Evolutionary conservation across 1,139 yeast genomes (phyloP).

Genomic region (Yamadazyma blattariae): DNA sequence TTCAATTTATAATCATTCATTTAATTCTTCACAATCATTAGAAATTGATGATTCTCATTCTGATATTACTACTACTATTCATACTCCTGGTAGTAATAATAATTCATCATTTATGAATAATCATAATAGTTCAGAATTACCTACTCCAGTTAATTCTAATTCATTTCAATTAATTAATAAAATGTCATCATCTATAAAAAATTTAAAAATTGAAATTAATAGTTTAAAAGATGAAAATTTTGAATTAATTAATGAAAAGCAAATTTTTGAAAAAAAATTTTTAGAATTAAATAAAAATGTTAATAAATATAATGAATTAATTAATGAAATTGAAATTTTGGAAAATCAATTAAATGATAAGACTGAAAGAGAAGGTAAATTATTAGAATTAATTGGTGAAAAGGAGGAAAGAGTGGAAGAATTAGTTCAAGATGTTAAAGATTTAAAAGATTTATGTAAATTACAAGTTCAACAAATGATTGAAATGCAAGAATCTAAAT

Average conservation of each 20-base stretch:
- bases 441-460: conserved; percentile 76
- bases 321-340: conserved; percentile 46
- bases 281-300: conserved; percentile 24
- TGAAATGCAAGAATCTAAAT: conserved; percentile 47
- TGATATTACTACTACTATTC: conserved; percentile 5
- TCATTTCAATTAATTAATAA: conserved; percentile 63
- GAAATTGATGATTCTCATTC: conserved; percentile 4
- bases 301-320: conserved; percentile 26
- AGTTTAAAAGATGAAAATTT: conserved; percentile 64
- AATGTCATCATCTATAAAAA: conserved; percentile 70
- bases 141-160: not conserved
- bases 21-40: conserved; percentile 8
- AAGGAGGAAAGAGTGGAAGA: conserved; percentile 86
- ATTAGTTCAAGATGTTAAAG: conserved; percentile 81
- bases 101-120: conserved; percentile 2
- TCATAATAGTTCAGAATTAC: not conserved
- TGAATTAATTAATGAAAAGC: conserved; percentile 55
- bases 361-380: conserved; percentile 50
- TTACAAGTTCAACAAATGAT: conserved; percentile 86
- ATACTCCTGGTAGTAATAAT: conserved; percentile 1
- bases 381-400: conserved; percentile 80
- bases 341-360: conserved; percentile 33
- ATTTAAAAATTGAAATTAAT: conserved; percentile 74
- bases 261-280: conserved; percentile 65
- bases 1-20: conserved; percentile 13